phyloP scores from a whole-genome alignment of 495 filamentous ascomycete genomes.

The Podospora appendiculata region DNA sequence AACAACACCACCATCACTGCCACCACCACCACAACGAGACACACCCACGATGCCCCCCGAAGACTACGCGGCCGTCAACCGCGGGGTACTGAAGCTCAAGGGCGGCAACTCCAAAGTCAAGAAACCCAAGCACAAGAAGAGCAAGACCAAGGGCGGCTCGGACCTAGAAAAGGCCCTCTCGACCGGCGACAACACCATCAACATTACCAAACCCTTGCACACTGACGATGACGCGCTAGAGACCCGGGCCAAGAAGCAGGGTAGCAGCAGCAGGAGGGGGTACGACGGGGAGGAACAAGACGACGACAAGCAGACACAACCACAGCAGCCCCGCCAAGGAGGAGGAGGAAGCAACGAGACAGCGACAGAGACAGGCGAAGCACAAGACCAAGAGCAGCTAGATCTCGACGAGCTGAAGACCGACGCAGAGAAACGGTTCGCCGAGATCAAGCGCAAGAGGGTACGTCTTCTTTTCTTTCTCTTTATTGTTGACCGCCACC shows the following conservation, averaged over 20 bases:
- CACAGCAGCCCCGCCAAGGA: neutral
- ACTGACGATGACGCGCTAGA: neutral
- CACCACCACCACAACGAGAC: neutral
- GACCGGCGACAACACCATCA: neutral
- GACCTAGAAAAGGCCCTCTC: constrained; percentile 2
- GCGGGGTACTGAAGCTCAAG: constrained; percentile 75
- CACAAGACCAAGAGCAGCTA: constrained; percentile 7
- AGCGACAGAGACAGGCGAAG: neutral
- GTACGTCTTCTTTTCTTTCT: constrained; percentile 39
- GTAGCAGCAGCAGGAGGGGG: neutral
- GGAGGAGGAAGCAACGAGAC: neutral
- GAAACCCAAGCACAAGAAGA: constrained; percentile 40
- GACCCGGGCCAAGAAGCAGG: neutral
- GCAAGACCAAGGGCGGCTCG: constrained; percentile 12
- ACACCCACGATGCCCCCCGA: constrained; percentile 46
- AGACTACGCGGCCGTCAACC: constrained; percentile 59
- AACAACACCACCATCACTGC: neutral
- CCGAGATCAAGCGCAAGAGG: constrained; percentile 71
- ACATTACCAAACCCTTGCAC: neutral
- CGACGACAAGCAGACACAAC: neutral
- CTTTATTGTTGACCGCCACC: too few relatives aligned
- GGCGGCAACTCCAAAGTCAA: constrained; percentile 54
- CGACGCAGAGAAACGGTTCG: constrained; percentile 72
- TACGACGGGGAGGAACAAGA: neutral
- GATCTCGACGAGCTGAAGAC: constrained; percentile 51